Evolutionary conservation across 495 filamentous ascomycete species (phyloP).

Genomic region (Lasiosphaeria ovina): DNA sequence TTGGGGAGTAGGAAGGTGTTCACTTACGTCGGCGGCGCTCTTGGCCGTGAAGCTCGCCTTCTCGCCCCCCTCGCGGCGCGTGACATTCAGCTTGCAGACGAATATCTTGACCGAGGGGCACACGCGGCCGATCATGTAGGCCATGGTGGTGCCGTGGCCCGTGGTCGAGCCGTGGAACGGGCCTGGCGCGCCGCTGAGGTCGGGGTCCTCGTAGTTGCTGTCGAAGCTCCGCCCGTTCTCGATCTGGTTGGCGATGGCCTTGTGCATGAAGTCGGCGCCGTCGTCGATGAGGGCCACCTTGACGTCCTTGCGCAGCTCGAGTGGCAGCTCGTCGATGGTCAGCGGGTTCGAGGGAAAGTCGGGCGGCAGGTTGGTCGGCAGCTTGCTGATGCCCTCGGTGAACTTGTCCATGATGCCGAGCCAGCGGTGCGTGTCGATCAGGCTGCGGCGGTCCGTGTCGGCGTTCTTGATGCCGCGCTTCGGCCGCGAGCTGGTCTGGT

Average conservation of each 20-base stretch:
- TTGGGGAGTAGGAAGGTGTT: not conserved
- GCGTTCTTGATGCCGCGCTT: too few relatives aligned
- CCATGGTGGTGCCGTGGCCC: slow-evolving; percentile 45
- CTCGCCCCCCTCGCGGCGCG: not conserved
- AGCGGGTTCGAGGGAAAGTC: not conserved
- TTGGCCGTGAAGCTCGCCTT: slow-evolving; percentile 3
- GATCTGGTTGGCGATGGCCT: not conserved
- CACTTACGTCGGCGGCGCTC: slow-evolving; percentile 2
- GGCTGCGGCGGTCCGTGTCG: too few relatives aligned
- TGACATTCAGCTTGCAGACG: slow-evolving; percentile 3
- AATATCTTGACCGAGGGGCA: slow-evolving; percentile 33
- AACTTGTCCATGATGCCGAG: not conserved
- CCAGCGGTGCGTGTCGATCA: not conserved
- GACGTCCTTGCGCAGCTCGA: slow-evolving; percentile 17
- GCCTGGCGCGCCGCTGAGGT: slow-evolving; percentile 14
- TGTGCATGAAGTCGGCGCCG: slow-evolving; percentile 29
- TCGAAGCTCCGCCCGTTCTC: slow-evolving; percentile 10
- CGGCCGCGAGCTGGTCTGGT: too few relatives aligned
- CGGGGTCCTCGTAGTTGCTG: slow-evolving; percentile 19
- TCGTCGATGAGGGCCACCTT: slow-evolving; percentile 45
- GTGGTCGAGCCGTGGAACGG: slow-evolving; percentile 33
- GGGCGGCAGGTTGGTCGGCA: not conserved
- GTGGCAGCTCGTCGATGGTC: not conserved
- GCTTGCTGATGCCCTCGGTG: not conserved
- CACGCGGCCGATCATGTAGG: slow-evolving; percentile 31